phyloP scores from a whole-genome alignment of 108 stramenopile genomes.

The Discostella stelligeroides region DNA sequence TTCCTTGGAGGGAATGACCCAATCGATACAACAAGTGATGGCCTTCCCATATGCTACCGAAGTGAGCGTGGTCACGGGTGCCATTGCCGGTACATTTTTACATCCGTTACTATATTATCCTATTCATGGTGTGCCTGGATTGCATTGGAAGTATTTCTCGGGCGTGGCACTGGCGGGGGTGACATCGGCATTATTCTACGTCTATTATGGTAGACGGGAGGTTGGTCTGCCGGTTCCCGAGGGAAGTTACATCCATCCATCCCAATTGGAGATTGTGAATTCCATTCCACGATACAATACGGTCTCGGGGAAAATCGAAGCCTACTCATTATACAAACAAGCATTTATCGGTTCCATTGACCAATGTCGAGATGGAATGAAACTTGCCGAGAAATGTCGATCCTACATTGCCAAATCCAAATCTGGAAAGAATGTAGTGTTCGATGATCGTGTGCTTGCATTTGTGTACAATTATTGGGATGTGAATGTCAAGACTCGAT shows the following conservation, averaged over 20 bases:
- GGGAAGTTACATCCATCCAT: slow-evolving; percentile 32
- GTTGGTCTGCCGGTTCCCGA: slow-evolving; percentile 35
- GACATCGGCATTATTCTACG: slow-evolving; percentile 37
- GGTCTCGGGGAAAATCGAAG: slow-evolving; percentile 18
- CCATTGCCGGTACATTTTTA: slow-evolving; percentile 43
- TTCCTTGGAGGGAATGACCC: slow-evolving; percentile 41
- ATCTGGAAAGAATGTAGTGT: slow-evolving; percentile 35
- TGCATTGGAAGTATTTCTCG: slow-evolving; percentile 46
- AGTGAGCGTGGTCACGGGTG: slow-evolving; percentile 49
- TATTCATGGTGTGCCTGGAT: slow-evolving; percentile 42
- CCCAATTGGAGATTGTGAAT: slow-evolving; percentile 26
- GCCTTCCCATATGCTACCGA: slow-evolving; percentile 40
- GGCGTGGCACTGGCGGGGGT: slow-evolving; percentile 28
- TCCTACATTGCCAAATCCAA: slow-evolving; percentile 21
- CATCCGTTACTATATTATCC: slow-evolving; percentile 57
- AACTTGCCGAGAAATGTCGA: slow-evolving; percentile 17
- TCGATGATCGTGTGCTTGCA: slow-evolving; percentile 48
- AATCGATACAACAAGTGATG: slow-evolving; percentile 28
- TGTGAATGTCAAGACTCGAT: slow-evolving; percentile 13
- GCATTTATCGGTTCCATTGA: slow-evolving; percentile 34
- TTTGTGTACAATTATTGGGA: slow-evolving; percentile 53
- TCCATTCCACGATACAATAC: slow-evolving; percentile 48
- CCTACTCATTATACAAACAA: slow-evolving; percentile 39
- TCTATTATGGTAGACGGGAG: slow-evolving; percentile 39
- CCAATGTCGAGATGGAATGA: slow-evolving; percentile 24